Evolutionary conservation across 768 basidiomycete species (phyloP).

Genomic region (Sporobolomyces pararoseus): DNA sequence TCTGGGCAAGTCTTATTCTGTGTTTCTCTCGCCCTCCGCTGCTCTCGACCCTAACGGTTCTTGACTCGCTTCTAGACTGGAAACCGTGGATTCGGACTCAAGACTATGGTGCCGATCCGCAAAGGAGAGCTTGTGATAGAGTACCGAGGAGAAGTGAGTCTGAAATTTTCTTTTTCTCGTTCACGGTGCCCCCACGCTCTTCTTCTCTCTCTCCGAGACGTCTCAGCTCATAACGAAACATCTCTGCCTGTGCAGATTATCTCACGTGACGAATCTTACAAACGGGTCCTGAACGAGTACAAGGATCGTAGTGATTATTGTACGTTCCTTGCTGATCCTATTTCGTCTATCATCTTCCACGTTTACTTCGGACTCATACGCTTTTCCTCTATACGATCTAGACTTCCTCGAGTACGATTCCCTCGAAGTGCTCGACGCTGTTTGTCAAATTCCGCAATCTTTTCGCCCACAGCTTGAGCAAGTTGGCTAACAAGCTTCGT

Average conservation of each 20-base stretch:
- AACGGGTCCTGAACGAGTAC: conserved; percentile 29
- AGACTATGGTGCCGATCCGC: conserved; percentile 35
- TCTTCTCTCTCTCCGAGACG: too few relatives aligned
- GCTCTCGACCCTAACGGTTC: background rate
- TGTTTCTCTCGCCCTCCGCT: background rate
- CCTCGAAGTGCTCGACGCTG: conserved; percentile 38
- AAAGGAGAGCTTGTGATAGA: conserved; percentile 34
- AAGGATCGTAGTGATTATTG: conserved; percentile 18
- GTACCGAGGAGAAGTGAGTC: conserved; percentile 38
- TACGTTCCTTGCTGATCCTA: background rate
- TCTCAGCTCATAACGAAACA: too few relatives aligned
- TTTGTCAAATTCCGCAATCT: background rate
- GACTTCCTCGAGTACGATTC: conserved; percentile 41
- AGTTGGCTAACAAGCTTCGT: too few relatives aligned
- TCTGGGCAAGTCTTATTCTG: conserved; percentile 30
- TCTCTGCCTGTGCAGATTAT: conserved; percentile 21
- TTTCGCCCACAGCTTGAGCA: too few relatives aligned
- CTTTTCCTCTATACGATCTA: background rate
- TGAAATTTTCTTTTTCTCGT: background rate
- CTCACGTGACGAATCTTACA: conserved; percentile 37
- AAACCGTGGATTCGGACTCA: conserved; percentile 39
- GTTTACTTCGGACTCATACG: too few relatives aligned
- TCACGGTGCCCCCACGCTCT: too few relatives aligned
- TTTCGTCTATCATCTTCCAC: background rate
- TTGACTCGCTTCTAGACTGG: conserved; percentile 20